A percentile compares a stretch with the other conserved stretches of the same genome.
Conservation (phyloP, 2,329 filamentous ascomycete species). For the Clarireedia homoeocarpa region DNA sequence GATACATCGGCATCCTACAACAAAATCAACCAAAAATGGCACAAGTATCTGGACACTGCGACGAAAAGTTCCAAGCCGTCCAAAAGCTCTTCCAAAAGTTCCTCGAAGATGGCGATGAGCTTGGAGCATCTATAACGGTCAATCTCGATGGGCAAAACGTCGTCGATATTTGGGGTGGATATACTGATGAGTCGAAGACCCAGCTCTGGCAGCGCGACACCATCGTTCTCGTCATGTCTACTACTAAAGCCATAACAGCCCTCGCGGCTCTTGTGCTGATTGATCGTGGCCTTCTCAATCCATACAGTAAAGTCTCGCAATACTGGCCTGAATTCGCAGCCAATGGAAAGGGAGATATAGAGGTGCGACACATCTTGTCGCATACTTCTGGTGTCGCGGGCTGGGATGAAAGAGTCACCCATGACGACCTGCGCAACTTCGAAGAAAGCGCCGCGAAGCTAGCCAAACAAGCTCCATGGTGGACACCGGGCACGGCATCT, state of each 20-base stretch:
- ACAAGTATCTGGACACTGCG: slow-evolving; percentile 33
- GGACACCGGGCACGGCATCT: slow-evolving; percentile 35
- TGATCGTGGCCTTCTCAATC: neutral
- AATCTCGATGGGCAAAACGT: slow-evolving; percentile 35
- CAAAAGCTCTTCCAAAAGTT: slow-evolving; percentile 30
- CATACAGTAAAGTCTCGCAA: neutral
- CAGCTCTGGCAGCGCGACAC: slow-evolving; percentile 35
- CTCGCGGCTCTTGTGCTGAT: neutral
- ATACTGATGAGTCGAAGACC: slow-evolving; percentile 26
- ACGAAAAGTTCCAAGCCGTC: slow-evolving; percentile 32
- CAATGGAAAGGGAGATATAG: neutral
- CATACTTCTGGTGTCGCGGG: neutral
- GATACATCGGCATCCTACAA: no score
- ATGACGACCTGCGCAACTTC: neutral
- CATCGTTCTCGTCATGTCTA: slow-evolving; percentile 32
- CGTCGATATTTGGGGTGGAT: slow-evolving; percentile 39
- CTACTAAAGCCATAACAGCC: slow-evolving; percentile 33
- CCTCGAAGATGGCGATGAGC: slow-evolving; percentile 33
- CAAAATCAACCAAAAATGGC: no score
- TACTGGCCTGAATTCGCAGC: neutral
- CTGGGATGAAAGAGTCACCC: neutral
- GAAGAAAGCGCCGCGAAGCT: slow-evolving; percentile 16
- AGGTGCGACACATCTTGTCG: neutral
- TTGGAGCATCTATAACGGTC: slow-evolving; percentile 38
- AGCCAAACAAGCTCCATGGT: slow-evolving; percentile 36